Conservation (phyloP, 1,284 basidiomycete genomes). For the Trametes polyzona region DNA sequence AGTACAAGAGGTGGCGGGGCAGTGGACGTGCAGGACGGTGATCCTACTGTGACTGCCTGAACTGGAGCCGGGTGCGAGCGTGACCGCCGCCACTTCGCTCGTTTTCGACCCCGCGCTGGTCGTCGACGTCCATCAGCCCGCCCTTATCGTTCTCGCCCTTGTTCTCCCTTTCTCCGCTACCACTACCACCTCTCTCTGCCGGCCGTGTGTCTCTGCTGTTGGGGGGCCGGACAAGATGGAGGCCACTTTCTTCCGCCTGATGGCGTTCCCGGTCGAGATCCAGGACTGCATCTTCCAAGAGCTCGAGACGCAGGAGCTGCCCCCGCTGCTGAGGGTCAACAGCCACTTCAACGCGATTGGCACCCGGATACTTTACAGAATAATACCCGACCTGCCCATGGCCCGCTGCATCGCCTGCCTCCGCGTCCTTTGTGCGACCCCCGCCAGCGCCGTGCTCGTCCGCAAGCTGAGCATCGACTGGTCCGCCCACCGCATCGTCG, state of each 20-base stretch:
- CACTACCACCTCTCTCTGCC: too few relatives aligned
- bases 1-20: not conserved
- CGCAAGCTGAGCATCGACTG: conserved; percentile 49
- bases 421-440: conserved; percentile 41
- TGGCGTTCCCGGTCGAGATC: conserved; percentile 52
- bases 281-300: conserved; percentile 47
- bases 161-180: too few relatives aligned
- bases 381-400: conserved; percentile 42
- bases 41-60: conserved; percentile 10
- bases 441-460: conserved; percentile 43
- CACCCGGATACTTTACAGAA: conserved; percentile 50
- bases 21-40: not conserved
- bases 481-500: conserved; percentile 35
- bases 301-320: conserved; percentile 37
- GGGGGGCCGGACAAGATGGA: conserved; percentile 2
- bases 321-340: conserved; percentile 37
- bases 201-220: not conserved
- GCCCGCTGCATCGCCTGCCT: conserved; percentile 42
- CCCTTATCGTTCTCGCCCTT: not conserved
- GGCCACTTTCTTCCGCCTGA: conserved; percentile 14
- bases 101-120: not conserved
- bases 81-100: conserved; percentile 4
- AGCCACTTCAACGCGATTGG: conserved; percentile 44
- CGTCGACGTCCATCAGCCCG: not conserved
- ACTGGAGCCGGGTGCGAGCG: conserved; percentile 2